Percentiles rank a stretch among this genome's conserved stretches.
phyloP scores from a whole-genome alignment of 257 asterid species.

The Buddleja alternifolia region DNA sequence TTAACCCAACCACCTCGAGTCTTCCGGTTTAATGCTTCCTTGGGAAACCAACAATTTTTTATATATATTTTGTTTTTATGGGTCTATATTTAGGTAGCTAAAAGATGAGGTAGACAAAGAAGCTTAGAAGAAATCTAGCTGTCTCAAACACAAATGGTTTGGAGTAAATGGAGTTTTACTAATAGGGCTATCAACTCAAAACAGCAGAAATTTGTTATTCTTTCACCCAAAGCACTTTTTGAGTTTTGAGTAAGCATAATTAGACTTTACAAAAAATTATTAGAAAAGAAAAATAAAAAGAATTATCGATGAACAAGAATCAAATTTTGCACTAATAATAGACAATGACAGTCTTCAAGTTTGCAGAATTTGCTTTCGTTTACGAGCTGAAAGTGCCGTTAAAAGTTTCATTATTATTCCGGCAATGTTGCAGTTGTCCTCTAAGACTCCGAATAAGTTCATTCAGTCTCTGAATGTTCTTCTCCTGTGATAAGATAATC shows the following conservation, averaged over 20 bases:
- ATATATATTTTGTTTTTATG: no score
- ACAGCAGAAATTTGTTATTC: background rate
- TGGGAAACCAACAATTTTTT: no score
- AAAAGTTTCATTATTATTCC: slow-evolving; percentile 44
- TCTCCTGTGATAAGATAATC: slow-evolving; percentile 65
- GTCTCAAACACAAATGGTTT: no score
- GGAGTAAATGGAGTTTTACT: slow-evolving; percentile 7
- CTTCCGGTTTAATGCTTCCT: no score
- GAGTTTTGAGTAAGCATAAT: background rate
- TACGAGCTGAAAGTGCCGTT: slow-evolving; percentile 39
- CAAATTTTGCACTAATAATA: no score
- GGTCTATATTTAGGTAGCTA: no score
- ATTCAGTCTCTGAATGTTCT: slow-evolving; percentile 60
- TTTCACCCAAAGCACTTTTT: background rate
- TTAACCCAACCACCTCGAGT: no score
- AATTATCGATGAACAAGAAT: background rate
- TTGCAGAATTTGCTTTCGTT: slow-evolving; percentile 54
- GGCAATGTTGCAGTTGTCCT: slow-evolving; percentile 57
- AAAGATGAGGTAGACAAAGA: no score
- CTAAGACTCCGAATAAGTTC: slow-evolving; percentile 60
- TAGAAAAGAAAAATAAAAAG: background rate
- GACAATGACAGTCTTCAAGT: no score
- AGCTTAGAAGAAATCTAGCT: no score
- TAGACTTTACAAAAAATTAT: slow-evolving; percentile 24
- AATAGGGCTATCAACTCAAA: background rate